Evolutionary conservation across 2,329 filamentous ascomycete species (phyloP).

Genomic region (Camillea tinctor): DNA sequence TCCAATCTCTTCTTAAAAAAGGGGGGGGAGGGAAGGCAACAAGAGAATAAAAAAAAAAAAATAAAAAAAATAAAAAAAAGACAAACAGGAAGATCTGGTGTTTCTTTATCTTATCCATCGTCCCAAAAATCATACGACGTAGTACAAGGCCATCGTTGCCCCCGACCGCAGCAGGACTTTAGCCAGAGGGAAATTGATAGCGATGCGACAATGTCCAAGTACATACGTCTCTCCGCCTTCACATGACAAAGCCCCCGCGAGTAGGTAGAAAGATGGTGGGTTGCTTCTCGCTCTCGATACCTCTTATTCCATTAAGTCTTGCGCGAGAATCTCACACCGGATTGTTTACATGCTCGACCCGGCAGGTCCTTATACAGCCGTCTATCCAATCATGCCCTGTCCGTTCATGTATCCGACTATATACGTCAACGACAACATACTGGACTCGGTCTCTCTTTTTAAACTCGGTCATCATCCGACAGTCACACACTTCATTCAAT

Average conservation of each 20-base stretch:
- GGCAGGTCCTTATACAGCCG: constrained; percentile 22
- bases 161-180: not conserved
- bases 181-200: not conserved
- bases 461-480: constrained; percentile 9
- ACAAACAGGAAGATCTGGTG: not conserved
- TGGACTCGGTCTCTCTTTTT: constrained; percentile 11
- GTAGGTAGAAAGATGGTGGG: constrained; percentile 1
- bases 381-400: constrained; percentile 20
- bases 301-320: not conserved
- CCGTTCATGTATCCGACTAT: constrained; percentile 5
- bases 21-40: too few relatives aligned
- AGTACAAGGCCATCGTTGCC: not conserved
- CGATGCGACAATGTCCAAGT: not conserved
- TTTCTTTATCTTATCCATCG: constrained; percentile 1
- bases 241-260: not conserved
- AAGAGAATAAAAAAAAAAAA: too few relatives aligned
- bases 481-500: not conserved
- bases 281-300: constrained; percentile 3
- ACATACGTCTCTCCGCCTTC: not conserved
- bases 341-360: constrained; percentile 19
- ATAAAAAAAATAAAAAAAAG: too few relatives aligned
- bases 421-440: constrained; percentile 9
- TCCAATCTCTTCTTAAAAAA: not conserved
- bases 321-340: constrained; percentile 32
- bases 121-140: constrained; percentile 1